Evolutionary conservation across 1,284 basidiomycete species (phyloP).

Genomic region (Schizophyllum commune): DNA sequence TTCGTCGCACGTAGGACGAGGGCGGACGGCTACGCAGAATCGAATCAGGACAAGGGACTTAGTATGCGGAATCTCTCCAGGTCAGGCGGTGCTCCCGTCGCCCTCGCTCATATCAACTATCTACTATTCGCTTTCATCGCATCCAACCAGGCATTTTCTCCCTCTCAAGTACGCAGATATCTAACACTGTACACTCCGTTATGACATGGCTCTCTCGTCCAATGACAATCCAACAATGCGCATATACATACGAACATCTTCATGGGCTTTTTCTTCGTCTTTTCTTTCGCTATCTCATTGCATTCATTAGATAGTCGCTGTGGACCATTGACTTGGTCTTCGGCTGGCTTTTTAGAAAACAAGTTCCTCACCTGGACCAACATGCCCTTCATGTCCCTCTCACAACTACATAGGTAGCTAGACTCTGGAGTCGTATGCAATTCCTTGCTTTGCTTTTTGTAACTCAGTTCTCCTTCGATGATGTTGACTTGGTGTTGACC

Average conservation of each 20-base stretch:
- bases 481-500: no score
- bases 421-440: no score
- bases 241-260: neutral
- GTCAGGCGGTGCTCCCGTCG: no score
- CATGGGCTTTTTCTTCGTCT: neutral
- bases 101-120: no score
- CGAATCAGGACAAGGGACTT: neutral
- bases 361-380: no score
- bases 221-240: neutral
- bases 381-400: no score
- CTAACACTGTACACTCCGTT: neutral
- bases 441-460: no score
- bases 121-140: neutral
- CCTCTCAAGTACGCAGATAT: neutral
- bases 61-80: no score
- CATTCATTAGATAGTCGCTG: neutral
- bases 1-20: neutral
- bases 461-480: no score
- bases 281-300: neutral
- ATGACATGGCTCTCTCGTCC: neutral
- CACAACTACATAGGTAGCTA: no score
- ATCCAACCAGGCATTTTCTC: neutral
- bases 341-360: no score
- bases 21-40: neutral
- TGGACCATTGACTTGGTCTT: no score